A percentile compares a stretch with the other conserved stretches of the same genome.
Evolutionary conservation across 1,139 yeast species (phyloP).

Genomic region (Wickerhamiella pararugosa): DNA sequence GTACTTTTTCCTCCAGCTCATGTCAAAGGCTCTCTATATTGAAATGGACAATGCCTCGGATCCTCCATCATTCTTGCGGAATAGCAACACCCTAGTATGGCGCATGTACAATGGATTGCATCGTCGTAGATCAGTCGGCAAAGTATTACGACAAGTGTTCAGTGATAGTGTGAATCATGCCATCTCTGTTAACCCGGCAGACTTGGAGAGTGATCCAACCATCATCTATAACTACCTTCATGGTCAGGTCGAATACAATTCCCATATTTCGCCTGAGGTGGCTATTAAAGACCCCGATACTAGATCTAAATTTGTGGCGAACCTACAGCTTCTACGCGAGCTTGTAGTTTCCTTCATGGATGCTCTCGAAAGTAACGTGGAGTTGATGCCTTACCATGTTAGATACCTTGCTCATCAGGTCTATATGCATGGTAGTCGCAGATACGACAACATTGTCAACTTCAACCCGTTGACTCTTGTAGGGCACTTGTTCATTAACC

Average conservation of each 20-base stretch:
- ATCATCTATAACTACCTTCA: constrained; percentile 32
- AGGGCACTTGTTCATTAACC: constrained; percentile 51
- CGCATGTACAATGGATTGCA: constrained; percentile 40
- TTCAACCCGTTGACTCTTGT: constrained; percentile 38
- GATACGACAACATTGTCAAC: constrained; percentile 7
- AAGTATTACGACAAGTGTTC: constrained; percentile 37
- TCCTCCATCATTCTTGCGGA: constrained; percentile 15
- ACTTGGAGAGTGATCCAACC: constrained; percentile 72
- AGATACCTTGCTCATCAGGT: constrained; percentile 34
- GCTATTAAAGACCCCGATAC: constrained; percentile 74
- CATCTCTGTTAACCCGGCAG: constrained; percentile 42
- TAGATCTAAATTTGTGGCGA: constrained; percentile 49
- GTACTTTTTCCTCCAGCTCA: constrained; percentile 47
- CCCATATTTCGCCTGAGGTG: constrained; percentile 39
- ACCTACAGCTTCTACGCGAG: constrained; percentile 64
- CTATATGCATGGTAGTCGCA: constrained; percentile 36
- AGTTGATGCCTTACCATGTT: constrained; percentile 48
- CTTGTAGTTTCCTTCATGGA: constrained; percentile 43
- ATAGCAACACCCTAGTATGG: constrained; percentile 30
- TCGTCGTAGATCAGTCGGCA: constrained; percentile 44
- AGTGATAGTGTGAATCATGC: constrained; percentile 37
- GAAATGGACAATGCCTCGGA: constrained; percentile 26
- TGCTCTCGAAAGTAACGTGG: constrained; percentile 31
- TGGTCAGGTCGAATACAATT: constrained; percentile 30
- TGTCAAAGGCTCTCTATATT: constrained; percentile 36